Evolutionary conservation across 495 filamentous ascomycete species (phyloP).

Genomic region (Penicillium nucicola): DNA sequence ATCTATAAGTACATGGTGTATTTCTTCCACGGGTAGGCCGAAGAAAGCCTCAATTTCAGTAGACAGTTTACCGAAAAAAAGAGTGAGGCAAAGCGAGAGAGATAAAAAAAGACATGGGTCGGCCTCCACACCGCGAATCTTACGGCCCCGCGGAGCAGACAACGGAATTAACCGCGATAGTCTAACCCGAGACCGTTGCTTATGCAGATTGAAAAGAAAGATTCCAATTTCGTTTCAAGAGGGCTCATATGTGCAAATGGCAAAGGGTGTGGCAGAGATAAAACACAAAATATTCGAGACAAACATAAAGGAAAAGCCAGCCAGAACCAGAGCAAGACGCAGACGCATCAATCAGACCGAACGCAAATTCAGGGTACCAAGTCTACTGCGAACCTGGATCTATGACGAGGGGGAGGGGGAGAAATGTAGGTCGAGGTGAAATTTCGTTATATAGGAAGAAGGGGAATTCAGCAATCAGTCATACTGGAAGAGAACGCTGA

Average conservation of each 20-base stretch:
- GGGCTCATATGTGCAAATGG: slow-evolving; percentile 18
- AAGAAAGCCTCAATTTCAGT: no score
- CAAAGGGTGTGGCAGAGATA: slow-evolving; percentile 6
- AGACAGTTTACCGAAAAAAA: no score
- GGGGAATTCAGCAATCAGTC: slow-evolving; percentile 45
- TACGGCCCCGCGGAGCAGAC: neutral
- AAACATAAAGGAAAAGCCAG: slow-evolving; percentile 3
- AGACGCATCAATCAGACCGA: slow-evolving; percentile 9
- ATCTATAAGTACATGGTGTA: no score
- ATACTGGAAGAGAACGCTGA: slow-evolving; percentile 94
- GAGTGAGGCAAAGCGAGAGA: no score
- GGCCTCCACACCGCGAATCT: neutral
- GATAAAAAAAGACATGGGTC: neutral
- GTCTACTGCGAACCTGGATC: slow-evolving; percentile 20
- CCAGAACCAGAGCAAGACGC: slow-evolving; percentile 6
- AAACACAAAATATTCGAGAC: slow-evolving; percentile 4
- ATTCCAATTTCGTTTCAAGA: slow-evolving; percentile 8
- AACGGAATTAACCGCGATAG: neutral
- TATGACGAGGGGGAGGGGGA: slow-evolving; percentile 9
- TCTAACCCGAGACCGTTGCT: neutral
- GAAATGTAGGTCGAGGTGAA: slow-evolving; percentile 1
- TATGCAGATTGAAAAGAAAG: neutral
- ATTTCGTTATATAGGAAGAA: slow-evolving; percentile 10
- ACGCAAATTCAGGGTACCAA: slow-evolving; percentile 9
- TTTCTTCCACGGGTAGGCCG: no score